Conservation (phyloP, 2,329 filamentous ascomycete genomes). For the Lasiodiplodia theobromae region DNA sequence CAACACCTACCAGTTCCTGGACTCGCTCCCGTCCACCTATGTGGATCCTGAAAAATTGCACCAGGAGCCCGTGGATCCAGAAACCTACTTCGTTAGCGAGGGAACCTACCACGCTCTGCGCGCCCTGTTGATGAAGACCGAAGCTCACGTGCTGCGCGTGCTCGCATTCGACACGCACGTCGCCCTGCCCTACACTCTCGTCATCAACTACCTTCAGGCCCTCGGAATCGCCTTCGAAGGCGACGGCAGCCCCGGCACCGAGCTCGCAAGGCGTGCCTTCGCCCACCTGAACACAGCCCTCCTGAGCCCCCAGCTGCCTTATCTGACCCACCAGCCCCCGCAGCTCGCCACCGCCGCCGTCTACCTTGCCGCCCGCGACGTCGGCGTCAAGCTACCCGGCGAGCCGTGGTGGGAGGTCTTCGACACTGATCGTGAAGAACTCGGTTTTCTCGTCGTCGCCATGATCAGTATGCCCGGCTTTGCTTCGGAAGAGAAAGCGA, state of each 20-base stretch:
- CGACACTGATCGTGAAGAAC: conserved; percentile 90
- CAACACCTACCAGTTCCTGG: conserved; percentile 84
- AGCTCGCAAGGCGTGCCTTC: conserved; percentile 70
- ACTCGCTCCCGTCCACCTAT: conserved; percentile 67
- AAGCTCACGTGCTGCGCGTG: conserved; percentile 76
- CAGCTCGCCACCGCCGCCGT: conserved; percentile 86
- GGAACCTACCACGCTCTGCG: conserved; percentile 72
- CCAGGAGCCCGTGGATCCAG: conserved; percentile 35
- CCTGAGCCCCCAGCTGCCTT: conserved; percentile 85
- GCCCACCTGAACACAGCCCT: conserved; percentile 86
- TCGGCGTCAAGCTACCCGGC: conserved; percentile 78
- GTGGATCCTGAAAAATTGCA: conserved; percentile 51
- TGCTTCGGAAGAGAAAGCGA: conserved; percentile 65
- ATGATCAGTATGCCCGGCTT: conserved; percentile 81
- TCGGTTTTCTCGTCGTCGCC: conserved; percentile 89
- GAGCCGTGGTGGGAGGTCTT: conserved; percentile 98
- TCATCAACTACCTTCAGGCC: conserved; percentile 90
- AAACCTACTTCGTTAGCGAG: conserved; percentile 70
- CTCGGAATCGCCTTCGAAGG: conserved; percentile 69
- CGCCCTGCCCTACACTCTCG: conserved; percentile 82
- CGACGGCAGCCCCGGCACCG: conserved; percentile 47
- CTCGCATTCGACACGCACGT: conserved; percentile 86
- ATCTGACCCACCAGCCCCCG: conserved; percentile 89
- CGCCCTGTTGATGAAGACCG: conserved; percentile 71
- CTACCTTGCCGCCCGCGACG: conserved; percentile 84